Percentiles rank a stretch among this genome's conserved stretches.
Conservation (phyloP, 768 basidiomycete genomes). For the Boletus pseudo-olivaceus region DNA sequence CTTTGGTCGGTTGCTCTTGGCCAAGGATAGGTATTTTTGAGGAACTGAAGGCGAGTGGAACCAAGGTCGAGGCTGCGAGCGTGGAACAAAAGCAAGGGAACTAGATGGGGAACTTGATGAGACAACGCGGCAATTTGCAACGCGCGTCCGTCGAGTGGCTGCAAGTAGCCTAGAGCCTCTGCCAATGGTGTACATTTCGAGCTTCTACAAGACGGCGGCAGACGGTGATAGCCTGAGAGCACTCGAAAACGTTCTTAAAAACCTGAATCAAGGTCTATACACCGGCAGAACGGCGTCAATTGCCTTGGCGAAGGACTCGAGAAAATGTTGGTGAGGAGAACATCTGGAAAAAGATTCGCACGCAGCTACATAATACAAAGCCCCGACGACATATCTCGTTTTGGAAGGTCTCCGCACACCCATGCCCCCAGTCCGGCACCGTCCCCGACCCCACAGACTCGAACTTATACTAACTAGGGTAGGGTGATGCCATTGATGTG, state of each 20-base stretch:
- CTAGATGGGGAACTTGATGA: neutral
- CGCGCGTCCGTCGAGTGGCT: conserved; percentile 4
- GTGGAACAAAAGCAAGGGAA: neutral
- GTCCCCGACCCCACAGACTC: neutral
- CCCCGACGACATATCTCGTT: conserved; percentile 22
- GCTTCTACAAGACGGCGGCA: neutral
- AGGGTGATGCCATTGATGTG: no score
- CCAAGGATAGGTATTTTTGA: neutral
- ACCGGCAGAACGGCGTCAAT: neutral
- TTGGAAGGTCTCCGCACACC: conserved; percentile 14
- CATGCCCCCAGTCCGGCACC: neutral
- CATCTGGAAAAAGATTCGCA: conserved; percentile 6
- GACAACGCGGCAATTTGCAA: neutral
- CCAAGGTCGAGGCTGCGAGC: neutral
- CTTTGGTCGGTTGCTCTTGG: neutral
- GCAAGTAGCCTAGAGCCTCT: neutral
- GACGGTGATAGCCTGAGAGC: neutral
- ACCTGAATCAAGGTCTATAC: neutral
- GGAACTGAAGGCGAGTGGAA: neutral
- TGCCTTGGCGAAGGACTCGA: neutral
- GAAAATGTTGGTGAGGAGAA: neutral
- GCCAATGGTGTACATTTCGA: neutral
- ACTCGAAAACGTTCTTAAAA: neutral
- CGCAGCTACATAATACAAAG: neutral
- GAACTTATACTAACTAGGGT: neutral